Evolutionary conservation across 2,329 filamentous ascomycete species (phyloP).

Genomic region (Fusarium beomiforme): DNA sequence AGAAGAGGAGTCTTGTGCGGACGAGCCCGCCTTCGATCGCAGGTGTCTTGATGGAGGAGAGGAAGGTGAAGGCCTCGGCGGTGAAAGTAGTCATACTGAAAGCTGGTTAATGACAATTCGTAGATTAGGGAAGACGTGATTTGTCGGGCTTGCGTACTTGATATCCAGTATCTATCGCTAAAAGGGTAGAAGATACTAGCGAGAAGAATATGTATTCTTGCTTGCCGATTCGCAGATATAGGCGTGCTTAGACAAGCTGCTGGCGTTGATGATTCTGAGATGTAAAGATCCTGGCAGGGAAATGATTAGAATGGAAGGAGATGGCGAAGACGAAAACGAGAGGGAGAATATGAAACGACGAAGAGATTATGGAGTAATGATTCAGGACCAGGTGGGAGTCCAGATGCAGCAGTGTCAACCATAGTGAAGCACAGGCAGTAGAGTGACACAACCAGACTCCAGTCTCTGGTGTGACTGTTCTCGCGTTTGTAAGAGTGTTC

Average conservation of each 20-base stretch:
- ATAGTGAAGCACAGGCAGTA: background rate
- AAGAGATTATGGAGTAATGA: background rate
- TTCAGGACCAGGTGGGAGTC: background rate
- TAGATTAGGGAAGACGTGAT: background rate
- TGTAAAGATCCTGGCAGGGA: no score
- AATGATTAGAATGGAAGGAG: no score
- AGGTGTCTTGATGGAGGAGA: background rate
- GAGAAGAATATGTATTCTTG: no score
- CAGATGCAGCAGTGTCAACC: no score
- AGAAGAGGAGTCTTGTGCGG: background rate
- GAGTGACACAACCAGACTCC: no score
- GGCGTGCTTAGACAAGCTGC: no score
- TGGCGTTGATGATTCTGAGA: no score
- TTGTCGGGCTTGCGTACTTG: fast-evolving
- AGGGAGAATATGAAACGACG: no score
- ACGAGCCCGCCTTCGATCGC: background rate
- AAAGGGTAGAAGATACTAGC: no score
- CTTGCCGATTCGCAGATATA: no score
- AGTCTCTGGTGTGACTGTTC: fast-evolving
- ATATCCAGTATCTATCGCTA: no score
- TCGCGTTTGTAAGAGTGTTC: fast-evolving
- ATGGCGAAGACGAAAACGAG: no score
- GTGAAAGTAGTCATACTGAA: background rate
- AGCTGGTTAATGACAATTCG: background rate
- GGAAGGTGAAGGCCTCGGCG: background rate